Percentiles rank a stretch among this genome's conserved stretches.
Conservation (phyloP, 2,329 filamentous ascomycete species). For the Sporothrix schenckii region DNA sequence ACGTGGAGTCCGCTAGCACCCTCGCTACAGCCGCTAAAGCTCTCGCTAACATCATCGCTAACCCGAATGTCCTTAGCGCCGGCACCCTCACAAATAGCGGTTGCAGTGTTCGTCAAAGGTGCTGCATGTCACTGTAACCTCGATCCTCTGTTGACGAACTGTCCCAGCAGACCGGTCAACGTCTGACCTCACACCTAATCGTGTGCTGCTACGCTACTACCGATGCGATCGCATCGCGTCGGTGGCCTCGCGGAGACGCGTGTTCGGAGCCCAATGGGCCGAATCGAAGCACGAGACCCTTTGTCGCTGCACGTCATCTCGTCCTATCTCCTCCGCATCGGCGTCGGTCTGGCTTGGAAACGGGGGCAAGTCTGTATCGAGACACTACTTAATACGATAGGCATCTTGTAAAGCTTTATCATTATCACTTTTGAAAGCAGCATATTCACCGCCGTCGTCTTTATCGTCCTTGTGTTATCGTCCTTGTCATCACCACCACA, state of each 20-base stretch:
- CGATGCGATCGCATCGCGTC: slow-evolving; percentile 22
- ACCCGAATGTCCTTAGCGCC: not conserved
- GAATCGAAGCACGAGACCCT: not conserved
- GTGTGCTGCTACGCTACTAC: not conserved
- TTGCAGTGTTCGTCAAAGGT: too few species aligned
- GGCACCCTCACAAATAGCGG: not conserved
- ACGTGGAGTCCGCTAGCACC: not conserved
- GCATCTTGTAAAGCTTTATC: slow-evolving; percentile 15
- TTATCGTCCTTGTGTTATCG: not conserved
- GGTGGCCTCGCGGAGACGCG: slow-evolving; percentile 10
- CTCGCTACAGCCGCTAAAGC: too few species aligned
- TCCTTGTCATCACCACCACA: not conserved
- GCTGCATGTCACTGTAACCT: too few species aligned
- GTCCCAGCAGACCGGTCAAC: too few species aligned
- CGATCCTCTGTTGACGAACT: too few species aligned
- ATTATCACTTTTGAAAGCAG: not conserved
- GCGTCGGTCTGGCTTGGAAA: not conserved
- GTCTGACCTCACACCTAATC: not conserved
- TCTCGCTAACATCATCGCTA: not conserved
- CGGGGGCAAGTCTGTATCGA: too few species aligned
- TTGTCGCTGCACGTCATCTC: not conserved
- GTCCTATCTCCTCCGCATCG: slow-evolving; percentile 3
- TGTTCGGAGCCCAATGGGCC: not conserved
- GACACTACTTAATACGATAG: slow-evolving; percentile 12
- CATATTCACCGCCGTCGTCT: not conserved